Conservation (phyloP, 345 rosid species). For the Heritiera fomes region DNA sequence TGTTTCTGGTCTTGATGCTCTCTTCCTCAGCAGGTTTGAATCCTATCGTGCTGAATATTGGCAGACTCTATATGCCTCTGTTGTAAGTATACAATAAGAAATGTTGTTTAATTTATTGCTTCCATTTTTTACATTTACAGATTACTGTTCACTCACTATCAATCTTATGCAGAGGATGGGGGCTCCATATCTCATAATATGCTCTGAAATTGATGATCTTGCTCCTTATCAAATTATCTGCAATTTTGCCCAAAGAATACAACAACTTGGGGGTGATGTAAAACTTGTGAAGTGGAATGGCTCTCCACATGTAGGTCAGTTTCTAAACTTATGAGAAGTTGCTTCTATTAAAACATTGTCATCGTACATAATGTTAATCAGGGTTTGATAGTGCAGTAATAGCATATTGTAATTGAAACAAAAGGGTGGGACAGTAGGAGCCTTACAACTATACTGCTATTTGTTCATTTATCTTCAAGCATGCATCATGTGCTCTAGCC, state of each 20-base stretch:
- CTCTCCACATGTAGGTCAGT: constrained; percentile 92
- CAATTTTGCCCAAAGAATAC: constrained; percentile 70
- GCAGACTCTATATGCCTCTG: constrained; percentile 89
- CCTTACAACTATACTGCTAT: background rate
- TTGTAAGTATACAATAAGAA: constrained; percentile 51
- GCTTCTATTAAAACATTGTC: background rate
- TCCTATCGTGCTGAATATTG: constrained; percentile 87
- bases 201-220: constrained; percentile 81
- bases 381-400: background rate
- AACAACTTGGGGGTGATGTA: constrained; percentile 76
- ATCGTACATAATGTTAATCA: background rate
- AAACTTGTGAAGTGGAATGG: constrained; percentile 74
- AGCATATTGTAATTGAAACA: background rate
- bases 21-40: constrained; percentile 85
- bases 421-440: background rate
- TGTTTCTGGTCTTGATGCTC: constrained; percentile 73
- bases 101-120: background rate
- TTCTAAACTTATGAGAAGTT: constrained; percentile 19
- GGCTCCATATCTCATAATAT: constrained; percentile 79
- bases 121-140: constrained; percentile 12
- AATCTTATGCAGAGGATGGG: constrained; percentile 56
- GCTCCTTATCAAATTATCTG: constrained; percentile 70
- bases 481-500: background rate
- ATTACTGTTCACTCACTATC: constrained; percentile 22
- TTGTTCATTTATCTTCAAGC: background rate